Base-by-base conservation (phyloP, 2,329 filamentous ascomycete genomes). In the Gnomoniopsis smithogilvyi region DNA sequence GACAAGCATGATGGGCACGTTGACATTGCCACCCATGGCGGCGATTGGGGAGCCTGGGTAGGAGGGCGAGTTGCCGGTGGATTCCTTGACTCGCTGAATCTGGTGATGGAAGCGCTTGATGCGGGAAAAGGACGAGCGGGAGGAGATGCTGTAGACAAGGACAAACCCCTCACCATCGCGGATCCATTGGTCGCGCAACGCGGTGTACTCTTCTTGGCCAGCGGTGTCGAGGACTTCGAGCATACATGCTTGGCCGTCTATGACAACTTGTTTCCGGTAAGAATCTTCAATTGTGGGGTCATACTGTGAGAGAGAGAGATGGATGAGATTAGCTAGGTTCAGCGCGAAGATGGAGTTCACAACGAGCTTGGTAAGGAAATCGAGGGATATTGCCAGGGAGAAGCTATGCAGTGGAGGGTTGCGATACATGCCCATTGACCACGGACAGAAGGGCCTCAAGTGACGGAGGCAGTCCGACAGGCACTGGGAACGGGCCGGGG, bases 201-300 rank as follows among this genome's bases (percentile, higher is more conserved):
- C 95, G 64, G 94, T 97, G 77, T 98, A 99, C 78, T 99, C 95
- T 78, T 99, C 95, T 75, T 99, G 95, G 59, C 95, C 95, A 54
- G 95, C 95, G 56, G 95, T 99, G 77, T 99, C 95, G 69, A 97
- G 85, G 51, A 96, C 92, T 76, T 98, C 94, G 69, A 97, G 86
- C 93, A 97, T 97, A 80, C 93, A 97, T 48, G 93, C 92, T 74
- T 96, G 91, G 63, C 88, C 85, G 72, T 98, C 95, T 75, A 98
- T 98, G 71, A 96, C 90, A 62, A 93, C 89, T 74, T 93, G 90
- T 77, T 94, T 94, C 67, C 90, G 84, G 73, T 94, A 94, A 61
- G 90, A 93, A 74, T 94, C 90, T 74, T 94, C 90, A 73, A 94
- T 94, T 63, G 90, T 94, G 47, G 90, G 90, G 75, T 94, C 90